phyloP scores from a whole-genome alignment of 2,329 filamentous ascomycete genomes.

The Diaporthe sp. region DNA sequence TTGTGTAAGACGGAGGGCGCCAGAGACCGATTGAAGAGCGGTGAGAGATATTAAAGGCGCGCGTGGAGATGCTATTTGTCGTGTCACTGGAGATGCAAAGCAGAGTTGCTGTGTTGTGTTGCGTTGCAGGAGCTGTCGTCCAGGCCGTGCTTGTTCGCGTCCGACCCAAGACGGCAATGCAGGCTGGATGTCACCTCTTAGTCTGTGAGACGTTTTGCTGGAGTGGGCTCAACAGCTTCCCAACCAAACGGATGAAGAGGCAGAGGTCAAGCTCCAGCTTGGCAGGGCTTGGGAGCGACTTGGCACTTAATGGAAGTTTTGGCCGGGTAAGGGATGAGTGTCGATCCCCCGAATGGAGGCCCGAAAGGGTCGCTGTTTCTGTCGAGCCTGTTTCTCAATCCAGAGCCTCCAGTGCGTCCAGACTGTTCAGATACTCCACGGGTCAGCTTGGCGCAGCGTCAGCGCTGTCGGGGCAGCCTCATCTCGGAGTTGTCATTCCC shows the following conservation, averaged over 20 bases:
- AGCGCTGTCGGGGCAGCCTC: constrained; percentile 14
- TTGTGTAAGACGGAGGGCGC: constrained; percentile 14
- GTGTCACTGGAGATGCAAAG: constrained; percentile 29
- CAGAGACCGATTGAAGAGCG: constrained; percentile 1
- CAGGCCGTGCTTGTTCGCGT: neutral
- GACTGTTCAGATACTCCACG: constrained; percentile 16
- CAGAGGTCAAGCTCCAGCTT: constrained; percentile 22
- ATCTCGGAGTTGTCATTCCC: neutral
- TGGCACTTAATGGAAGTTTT: constrained; percentile 30
- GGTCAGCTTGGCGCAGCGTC: constrained; percentile 6
- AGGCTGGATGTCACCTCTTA: constrained; percentile 38
- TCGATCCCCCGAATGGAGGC: constrained; percentile 32
- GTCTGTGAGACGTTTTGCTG: constrained; percentile 29
- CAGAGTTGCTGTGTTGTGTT: constrained; percentile 27
- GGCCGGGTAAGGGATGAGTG: constrained; percentile 23
- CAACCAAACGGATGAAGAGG: constrained; percentile 26
- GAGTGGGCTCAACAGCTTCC: constrained; percentile 26
- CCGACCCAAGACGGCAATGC: constrained; percentile 21
- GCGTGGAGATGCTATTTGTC: constrained; percentile 14
- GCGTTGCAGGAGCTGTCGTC: constrained; percentile 30
- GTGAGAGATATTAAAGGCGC: constrained; percentile 19
- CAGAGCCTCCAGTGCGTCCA: neutral
- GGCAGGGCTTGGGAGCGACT: constrained; percentile 36
- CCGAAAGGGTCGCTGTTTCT: constrained; percentile 26
- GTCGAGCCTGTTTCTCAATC: constrained; percentile 16